Evolutionary conservation across 2,329 filamentous ascomycete species (phyloP), one percentile per base, ranked within the genome.

Genomic region (Alternaria sp.): DNA sequence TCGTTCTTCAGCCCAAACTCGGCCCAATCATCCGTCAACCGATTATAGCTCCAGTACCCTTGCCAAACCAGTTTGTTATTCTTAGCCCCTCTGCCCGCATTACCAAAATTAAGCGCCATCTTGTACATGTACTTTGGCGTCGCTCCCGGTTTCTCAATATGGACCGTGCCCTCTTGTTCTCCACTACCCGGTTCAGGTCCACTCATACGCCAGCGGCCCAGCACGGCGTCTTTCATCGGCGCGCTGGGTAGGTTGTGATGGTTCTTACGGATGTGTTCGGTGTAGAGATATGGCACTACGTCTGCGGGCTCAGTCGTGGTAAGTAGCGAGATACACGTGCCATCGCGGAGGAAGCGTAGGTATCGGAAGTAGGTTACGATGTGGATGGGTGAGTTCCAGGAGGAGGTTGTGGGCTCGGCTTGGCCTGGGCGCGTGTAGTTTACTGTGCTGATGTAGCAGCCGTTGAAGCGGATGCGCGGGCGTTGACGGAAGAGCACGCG

Each of bases 361-460:
- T 98, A 99, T 61, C 96, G 93, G 82, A 97, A 99, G 82, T 98
- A 99, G 1, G 96, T 99, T 52, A 99, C 93, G 62, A 98, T 96
- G 77, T 97, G 93, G 36, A 98, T 91, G 9, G 94, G 94, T 23
- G 87, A 90, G 61, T 77, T 75, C 93, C 94, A 97, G 1, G 91
- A 90, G 17, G 91, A 82, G 58, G 89, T 89, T 67, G 89, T 90
- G 19, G 87, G 86, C 4, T 89, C 90, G 11, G 90, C 86, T 62
- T 91, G 91, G 30, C 96, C 96, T 0, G 93, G 84, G 23, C 96
- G 91, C 54, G 93, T 89, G 81, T 99, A 99, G 82, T 98, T 98
- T 62, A 97, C 93, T 0, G 95, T 98, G 79, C 90, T 93, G 80
- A 99, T 98, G 82, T 99, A 99, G 81, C 93, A 91, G 25, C 96